Evolutionary conservation across 2,329 filamentous ascomycete species (phyloP).

Genomic region (Aspergillus ustus): DNA sequence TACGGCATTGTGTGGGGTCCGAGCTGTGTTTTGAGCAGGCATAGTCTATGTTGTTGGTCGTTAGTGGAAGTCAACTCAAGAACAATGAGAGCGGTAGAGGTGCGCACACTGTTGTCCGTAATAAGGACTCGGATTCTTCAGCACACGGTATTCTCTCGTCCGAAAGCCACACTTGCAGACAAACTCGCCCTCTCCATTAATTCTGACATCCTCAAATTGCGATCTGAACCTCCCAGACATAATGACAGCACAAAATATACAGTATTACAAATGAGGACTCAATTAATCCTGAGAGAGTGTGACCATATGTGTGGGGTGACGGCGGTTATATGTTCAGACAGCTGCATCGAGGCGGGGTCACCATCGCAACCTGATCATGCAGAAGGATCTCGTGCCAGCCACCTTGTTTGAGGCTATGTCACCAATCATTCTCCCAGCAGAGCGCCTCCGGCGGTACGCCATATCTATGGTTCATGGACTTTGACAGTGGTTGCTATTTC

Average conservation of each 20-base stretch:
- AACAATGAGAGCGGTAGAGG: background rate
- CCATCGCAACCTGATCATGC: conserved; percentile 1
- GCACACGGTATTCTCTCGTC: conserved; percentile 3
- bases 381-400: background rate
- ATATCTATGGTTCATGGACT: background rate
- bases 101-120: conserved; percentile 4
- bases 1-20: background rate
- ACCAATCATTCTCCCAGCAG: background rate
- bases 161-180: conserved; percentile 11
- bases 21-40: conserved; percentile 2
- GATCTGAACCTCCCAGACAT: conserved; percentile 4
- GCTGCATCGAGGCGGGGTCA: conserved; percentile 6
- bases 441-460: background rate
- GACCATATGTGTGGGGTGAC: background rate
- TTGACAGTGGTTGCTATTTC: background rate
- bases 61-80: background rate
- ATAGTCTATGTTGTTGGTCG: background rate
- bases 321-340: background rate
- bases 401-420: background rate
- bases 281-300: background rate
- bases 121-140: conserved; percentile 3
- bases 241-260: background rate
- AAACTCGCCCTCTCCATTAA: conserved; percentile 7
- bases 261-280: background rate
- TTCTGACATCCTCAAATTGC: conserved; percentile 1